Conservation (phyloP, 257 asterid species). For the Solanum pimpinellifolium region DNA sequence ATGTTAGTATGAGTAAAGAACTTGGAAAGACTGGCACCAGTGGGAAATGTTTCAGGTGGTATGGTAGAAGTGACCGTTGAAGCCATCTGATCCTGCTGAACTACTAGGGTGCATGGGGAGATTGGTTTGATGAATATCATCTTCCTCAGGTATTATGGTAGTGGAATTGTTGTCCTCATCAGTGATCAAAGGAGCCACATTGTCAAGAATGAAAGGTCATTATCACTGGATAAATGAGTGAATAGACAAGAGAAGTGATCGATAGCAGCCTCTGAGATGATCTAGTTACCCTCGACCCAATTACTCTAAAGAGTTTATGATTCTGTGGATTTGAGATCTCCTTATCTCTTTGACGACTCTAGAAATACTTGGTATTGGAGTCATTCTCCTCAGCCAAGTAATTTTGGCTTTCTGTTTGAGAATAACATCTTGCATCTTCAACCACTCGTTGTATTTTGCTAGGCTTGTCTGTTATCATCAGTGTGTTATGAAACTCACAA, state of each 20-base stretch:
- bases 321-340: not conserved
- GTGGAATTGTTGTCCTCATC: not conserved
- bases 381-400: not conserved
- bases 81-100: not conserved
- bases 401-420: not conserved
- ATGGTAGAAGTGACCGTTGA: not conserved
- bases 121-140: not conserved
- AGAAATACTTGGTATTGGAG: not conserved
- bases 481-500: not conserved
- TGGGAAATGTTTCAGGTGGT: not conserved
- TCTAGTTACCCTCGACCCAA: not conserved
- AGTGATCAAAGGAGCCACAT: not conserved
- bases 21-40: not conserved
- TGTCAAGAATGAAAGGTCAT: not conserved
- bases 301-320: not conserved
- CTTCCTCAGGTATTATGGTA: not conserved
- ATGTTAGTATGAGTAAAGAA: not conserved
- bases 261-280: not conserved
- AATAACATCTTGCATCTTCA: not conserved
- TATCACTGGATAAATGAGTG: not conserved
- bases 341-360: not conserved
- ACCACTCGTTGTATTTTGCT: not conserved
- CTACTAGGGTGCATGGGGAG: not conserved
- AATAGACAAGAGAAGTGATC: not conserved
- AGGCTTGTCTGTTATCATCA: not conserved